A percentile compares a stretch with the other conserved stretches of the same genome.
These are phyloP conservation scores for Leccinum disarticulatum DNA, from an alignment of 768 basidiomycete species.

Conservation along the genomic window DNA sequence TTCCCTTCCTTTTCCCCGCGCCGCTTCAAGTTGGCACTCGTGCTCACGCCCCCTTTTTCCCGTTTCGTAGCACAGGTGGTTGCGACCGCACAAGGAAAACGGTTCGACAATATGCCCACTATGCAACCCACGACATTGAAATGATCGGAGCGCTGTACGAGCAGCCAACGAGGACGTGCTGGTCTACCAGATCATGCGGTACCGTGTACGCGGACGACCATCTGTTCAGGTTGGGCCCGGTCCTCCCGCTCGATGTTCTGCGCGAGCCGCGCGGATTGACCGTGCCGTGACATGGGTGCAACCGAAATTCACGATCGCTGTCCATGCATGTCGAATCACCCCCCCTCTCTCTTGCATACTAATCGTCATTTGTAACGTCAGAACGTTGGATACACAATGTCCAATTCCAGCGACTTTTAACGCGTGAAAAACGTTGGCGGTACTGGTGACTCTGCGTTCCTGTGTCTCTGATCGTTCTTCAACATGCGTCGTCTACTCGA, in stretches of 20 bases:
- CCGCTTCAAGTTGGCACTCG: too few relatives aligned
- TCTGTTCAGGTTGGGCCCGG: too few relatives aligned
- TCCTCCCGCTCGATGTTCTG: too few relatives aligned
- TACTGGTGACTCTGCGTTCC: background rate
- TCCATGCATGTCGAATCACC: background rate
- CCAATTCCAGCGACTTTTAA: background rate
- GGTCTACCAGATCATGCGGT: too few relatives aligned
- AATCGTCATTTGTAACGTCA: background rate
- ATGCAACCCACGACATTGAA: conserved; percentile 37
- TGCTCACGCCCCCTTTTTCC: background rate
- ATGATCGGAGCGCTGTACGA: conserved; percentile 36
- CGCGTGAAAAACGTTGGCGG: too few relatives aligned
- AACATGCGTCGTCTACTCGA: too few relatives aligned
- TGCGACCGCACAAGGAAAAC: conserved; percentile 33
- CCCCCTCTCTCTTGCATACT: background rate
- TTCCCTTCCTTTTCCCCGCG: background rate
- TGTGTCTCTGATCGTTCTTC: background rate
- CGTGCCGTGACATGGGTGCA: conserved; percentile 25
- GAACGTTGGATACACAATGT: conserved; percentile 4
- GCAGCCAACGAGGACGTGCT: too few relatives aligned
- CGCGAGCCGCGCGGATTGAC: conserved; percentile 25
- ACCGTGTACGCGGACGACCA: too few relatives aligned
- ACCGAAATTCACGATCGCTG: conserved; percentile 2
- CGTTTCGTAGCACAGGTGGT: too few relatives aligned
- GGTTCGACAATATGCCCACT: conserved; percentile 37